These are phyloP conservation scores for Solanum medicagineum DNA, from an alignment of 257 asterid species.

Conservation along the genomic window DNA sequence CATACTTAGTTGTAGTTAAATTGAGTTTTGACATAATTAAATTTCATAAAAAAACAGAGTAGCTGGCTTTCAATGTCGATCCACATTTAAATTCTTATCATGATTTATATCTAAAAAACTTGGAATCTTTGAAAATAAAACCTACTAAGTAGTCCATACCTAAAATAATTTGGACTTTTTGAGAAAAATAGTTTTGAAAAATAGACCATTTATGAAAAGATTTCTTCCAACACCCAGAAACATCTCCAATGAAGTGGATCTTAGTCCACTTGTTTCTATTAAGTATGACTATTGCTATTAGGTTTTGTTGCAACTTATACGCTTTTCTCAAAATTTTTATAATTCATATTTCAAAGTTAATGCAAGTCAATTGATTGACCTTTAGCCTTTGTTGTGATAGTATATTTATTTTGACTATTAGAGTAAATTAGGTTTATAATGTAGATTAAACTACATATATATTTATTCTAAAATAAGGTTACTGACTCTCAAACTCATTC, in stretches of 20 bases:
- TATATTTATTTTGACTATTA: background rate
- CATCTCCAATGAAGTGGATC: slow-evolving; percentile 20
- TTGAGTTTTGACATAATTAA: background rate
- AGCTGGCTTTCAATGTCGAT: background rate
- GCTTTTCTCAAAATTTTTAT: background rate
- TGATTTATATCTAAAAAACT: background rate
- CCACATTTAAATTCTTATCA: background rate
- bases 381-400: background rate
- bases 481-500: background rate
- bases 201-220: background rate
- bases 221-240: background rate
- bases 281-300: slow-evolving; percentile 1
- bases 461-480: background rate
- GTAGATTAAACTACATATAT: background rate
- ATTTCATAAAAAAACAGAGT: background rate
- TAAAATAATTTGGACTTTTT: background rate
- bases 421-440: background rate
- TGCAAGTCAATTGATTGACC: background rate
- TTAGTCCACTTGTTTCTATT: background rate
- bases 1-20: background rate
- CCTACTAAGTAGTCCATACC: background rate
- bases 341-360: background rate
- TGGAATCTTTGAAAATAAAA: background rate
- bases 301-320: slow-evolving; percentile 7
- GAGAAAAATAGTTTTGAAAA: background rate